Conservation (phyloP, 106 monocot genomes). For the Dioscorea zingiberensis region DNA sequence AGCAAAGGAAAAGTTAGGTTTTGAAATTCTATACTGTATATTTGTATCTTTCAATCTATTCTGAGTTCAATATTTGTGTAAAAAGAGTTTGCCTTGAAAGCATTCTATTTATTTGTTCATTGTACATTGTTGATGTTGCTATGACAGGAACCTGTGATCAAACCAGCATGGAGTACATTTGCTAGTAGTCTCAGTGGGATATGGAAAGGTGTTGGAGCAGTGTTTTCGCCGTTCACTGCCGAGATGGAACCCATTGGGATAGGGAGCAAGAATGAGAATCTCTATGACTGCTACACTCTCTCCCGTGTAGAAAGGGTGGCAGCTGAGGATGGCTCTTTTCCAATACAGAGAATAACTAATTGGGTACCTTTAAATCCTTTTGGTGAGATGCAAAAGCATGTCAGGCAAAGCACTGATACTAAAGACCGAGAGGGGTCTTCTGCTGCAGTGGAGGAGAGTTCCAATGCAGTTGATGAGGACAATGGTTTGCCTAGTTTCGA, state of each 20-base stretch:
- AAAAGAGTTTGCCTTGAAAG: background rate
- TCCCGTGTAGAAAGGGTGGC: conserved; percentile 52
- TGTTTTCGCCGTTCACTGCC: conserved; percentile 87
- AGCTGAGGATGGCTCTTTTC: conserved; percentile 16
- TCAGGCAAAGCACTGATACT: background rate
- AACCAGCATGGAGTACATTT: conserved; percentile 83
- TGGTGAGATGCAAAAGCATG: conserved; percentile 47
- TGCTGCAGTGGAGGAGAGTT: conserved; percentile 1
- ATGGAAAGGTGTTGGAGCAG: conserved; percentile 94
- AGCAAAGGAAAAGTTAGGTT: too few species aligned
- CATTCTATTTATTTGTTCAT: background rate
- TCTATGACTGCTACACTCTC: conserved; percentile 89
- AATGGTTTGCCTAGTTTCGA: conserved; percentile 41
- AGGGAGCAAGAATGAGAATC: conserved; percentile 60
- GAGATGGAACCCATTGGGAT: conserved; percentile 85
- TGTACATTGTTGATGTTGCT: too few species aligned
- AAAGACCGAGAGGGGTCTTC: conserved; percentile 3
- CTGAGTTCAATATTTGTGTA: background rate
- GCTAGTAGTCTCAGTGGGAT: conserved; percentile 72
- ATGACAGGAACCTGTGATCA: conserved; percentile 83
- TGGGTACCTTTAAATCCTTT: conserved; percentile 73
- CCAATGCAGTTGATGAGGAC: background rate
- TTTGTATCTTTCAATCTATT: too few species aligned
- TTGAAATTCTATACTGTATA: too few species aligned
- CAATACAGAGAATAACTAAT: conserved; percentile 52